These are phyloP conservation scores for Sporodiniella umbellata DNA, from an alignment of 371 early-diverging fungal species.

Conservation along the genomic window DNA sequence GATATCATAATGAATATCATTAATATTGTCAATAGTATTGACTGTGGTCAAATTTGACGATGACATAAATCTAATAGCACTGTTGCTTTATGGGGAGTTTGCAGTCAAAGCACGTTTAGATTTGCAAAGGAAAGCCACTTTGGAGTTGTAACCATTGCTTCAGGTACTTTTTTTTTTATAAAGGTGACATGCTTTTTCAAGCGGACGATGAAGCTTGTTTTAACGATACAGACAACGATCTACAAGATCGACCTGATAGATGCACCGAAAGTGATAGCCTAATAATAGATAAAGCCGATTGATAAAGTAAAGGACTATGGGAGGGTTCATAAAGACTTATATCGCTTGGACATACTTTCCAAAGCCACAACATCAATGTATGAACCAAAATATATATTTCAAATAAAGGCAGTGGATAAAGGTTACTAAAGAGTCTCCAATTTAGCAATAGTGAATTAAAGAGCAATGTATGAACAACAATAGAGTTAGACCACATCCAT, in stretches of 20 bases:
- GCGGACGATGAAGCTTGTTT: neutral
- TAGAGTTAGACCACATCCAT: constrained; percentile 1
- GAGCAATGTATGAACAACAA: neutral
- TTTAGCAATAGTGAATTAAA: constrained; percentile 2
- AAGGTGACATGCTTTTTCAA: neutral
- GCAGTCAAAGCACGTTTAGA: neutral
- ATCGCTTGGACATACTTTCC: constrained; percentile 2
- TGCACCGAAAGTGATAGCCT: neutral
- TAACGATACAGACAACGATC: constrained; percentile 4
- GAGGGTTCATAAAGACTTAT: neutral
- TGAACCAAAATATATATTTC: constrained; percentile 2
- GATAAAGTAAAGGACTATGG: neutral
- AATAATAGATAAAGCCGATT: constrained; percentile 1
- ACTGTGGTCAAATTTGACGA: neutral
- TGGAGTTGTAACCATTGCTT: constrained; percentile 1
- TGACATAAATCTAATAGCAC: neutral
- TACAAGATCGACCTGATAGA: constrained; percentile 2
- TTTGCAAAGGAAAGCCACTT: neutral
- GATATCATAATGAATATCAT: constrained; percentile 1
- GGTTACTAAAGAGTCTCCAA: neutral
- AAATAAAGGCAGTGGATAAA: constrained; percentile 4
- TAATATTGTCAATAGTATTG: constrained; percentile 3
- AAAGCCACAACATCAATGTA: constrained; percentile 2
- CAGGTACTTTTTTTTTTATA: constrained; percentile 1
- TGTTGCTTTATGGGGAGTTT: neutral